Evolutionary conservation across 1,284 basidiomycete species (phyloP).

Genomic region (Tilletiaria anomala): DNA sequence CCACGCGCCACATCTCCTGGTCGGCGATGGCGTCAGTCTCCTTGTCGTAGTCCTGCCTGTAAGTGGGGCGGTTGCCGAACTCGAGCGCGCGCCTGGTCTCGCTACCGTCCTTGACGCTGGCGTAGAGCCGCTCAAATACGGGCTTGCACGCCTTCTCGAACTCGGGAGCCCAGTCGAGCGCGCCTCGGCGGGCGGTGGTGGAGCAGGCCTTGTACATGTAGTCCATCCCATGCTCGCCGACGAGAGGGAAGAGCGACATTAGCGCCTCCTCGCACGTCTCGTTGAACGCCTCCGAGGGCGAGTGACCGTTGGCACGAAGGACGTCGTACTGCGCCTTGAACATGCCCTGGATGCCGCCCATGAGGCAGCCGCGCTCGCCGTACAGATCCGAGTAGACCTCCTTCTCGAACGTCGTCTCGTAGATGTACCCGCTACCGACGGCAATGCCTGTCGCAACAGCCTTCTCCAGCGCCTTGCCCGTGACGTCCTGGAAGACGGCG

Average conservation of each 20-base stretch:
- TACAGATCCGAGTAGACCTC: constrained; percentile 99
- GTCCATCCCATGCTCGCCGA: constrained; percentile 94
- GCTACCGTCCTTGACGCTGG: constrained; percentile 81
- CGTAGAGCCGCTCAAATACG: constrained; percentile 85
- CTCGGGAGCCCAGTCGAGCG: constrained; percentile 97
- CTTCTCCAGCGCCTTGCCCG: constrained; percentile 94
- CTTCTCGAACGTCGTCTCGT: constrained; percentile 95
- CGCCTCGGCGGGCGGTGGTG: constrained; percentile 93
- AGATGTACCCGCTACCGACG: constrained; percentile 89
- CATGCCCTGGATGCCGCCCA: constrained; percentile 98
- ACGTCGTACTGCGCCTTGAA: constrained; percentile 99
- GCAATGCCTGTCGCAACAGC: constrained; percentile 87
- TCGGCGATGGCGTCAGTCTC: constrained; percentile 90
- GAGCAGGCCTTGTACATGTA: constrained; percentile 96
- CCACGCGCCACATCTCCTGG: constrained; percentile 69
- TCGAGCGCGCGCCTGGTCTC: constrained; percentile 95
- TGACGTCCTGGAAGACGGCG: constrained; percentile 79
- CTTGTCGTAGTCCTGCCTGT: constrained; percentile 82
- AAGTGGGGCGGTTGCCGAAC: constrained; percentile 83
- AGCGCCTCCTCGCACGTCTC: constrained; percentile 96
- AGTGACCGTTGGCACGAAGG: constrained; percentile 93
- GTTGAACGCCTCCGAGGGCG: constrained; percentile 97
- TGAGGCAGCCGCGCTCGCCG: constrained; percentile 98
- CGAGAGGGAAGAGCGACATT: constrained; percentile 91
- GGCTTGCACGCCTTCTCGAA: constrained; percentile 87